Evolutionary conservation across 2,329 filamentous ascomycete species (phyloP).

Genomic region (Pseudogymnoascus sp.): DNA sequence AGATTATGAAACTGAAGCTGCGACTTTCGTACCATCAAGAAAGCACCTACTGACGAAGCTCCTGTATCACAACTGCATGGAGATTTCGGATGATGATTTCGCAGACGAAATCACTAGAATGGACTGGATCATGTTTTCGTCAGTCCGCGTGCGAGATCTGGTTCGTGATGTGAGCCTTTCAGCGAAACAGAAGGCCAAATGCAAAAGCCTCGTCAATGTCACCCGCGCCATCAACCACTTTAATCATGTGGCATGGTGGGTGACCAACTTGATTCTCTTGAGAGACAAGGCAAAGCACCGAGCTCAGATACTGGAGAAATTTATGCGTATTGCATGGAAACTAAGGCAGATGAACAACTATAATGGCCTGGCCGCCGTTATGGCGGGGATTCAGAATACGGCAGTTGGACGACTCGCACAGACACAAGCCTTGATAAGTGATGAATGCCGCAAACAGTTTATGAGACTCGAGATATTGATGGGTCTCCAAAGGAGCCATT

Average conservation of each 20-base stretch:
- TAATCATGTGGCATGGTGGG: constrained; percentile 76
- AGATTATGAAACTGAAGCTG: constrained; percentile 71
- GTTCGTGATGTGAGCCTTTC: constrained; percentile 82
- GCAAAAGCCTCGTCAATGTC: constrained; percentile 72
- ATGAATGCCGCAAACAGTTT: constrained; percentile 70
- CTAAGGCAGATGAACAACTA: constrained; percentile 92
- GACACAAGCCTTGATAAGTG: constrained; percentile 67
- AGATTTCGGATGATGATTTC: constrained; percentile 72
- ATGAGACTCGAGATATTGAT: constrained; percentile 84
- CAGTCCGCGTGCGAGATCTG: constrained; percentile 85
- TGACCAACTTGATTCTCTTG: constrained; percentile 74
- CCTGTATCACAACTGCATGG: constrained; percentile 87
- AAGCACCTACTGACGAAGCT: constrained; percentile 68
- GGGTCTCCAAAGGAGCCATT: constrained; percentile 85
- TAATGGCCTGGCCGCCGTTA: constrained; percentile 86
- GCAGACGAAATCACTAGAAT: constrained; percentile 89
- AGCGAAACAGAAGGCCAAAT: constrained; percentile 60
- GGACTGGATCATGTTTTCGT: constrained; percentile 97
- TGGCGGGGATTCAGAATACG: constrained; percentile 85
- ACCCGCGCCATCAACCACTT: constrained; percentile 92
- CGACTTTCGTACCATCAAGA: constrained; percentile 59
- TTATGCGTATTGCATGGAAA: constrained; percentile 82
- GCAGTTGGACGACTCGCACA: constrained; percentile 75
- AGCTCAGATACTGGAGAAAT: constrained; percentile 84
- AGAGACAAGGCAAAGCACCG: constrained; percentile 94